phyloP scores from a whole-genome alignment of 768 basidiomycete genomes.

The Russula sp. region DNA sequence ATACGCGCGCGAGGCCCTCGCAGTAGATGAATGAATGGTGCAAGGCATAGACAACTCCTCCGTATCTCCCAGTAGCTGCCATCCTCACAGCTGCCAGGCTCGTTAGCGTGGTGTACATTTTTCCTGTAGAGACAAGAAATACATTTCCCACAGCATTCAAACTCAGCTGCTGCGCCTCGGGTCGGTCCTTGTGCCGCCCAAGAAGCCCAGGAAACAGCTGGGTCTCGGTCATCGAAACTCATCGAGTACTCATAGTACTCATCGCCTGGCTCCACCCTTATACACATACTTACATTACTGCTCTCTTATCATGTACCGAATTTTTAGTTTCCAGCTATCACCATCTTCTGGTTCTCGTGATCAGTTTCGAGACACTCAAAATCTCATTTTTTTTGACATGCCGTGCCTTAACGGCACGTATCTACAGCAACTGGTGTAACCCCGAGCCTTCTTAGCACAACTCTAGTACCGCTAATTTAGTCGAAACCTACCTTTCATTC shows the following conservation, averaged over 20 bases:
- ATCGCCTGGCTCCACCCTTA: too few relatives aligned
- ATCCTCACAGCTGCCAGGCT: conserved; percentile 28
- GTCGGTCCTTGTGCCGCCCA: neutral
- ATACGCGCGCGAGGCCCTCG: conserved; percentile 29
- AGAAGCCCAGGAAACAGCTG: neutral
- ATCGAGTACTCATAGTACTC: too few relatives aligned
- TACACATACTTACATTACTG: too few relatives aligned
- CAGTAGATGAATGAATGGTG: conserved; percentile 33
- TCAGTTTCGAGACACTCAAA: neutral
- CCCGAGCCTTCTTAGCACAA: conserved; percentile 5
- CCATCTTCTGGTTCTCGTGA: conserved; percentile 1
- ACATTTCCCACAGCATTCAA: neutral
- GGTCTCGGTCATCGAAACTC: neutral
- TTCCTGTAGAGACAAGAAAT: neutral
- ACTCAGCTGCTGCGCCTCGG: conserved; percentile 1
- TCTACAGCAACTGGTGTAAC: neutral
- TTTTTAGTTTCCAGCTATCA: neutral
- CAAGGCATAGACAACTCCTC: conserved; percentile 32
- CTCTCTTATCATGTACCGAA: too few relatives aligned
- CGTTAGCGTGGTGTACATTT: conserved; percentile 33
- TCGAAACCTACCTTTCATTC: conserved; percentile 6
- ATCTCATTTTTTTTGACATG: conserved; percentile 10
- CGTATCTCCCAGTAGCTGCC: conserved; percentile 31
- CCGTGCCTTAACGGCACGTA: neutral
- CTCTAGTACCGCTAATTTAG: conserved; percentile 7